Evolutionary conservation across 2,329 filamentous ascomycete genomes (phyloP).

Genomic region (Mycosphaerella sp.): DNA sequence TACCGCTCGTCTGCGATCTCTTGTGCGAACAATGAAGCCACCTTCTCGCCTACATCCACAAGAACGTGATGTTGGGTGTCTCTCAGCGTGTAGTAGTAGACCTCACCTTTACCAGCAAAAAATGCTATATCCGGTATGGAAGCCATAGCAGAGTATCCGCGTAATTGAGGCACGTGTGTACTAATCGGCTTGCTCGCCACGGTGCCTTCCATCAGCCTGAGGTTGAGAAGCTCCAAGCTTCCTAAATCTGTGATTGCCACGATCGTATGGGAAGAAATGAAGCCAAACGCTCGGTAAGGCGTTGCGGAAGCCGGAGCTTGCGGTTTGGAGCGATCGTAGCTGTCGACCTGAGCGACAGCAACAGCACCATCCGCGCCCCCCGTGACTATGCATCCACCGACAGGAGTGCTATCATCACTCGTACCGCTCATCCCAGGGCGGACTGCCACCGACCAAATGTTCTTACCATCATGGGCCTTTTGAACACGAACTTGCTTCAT

Average conservation of each 20-base stretch:
- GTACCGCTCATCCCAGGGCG: neutral
- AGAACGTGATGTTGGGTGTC: neutral
- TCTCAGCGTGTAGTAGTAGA: conserved; percentile 36
- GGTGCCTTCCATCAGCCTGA: neutral
- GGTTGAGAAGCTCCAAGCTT: neutral
- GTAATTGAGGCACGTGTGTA: conserved; percentile 32
- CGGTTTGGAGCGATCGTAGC: neutral
- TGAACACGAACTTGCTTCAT: conserved; percentile 52
- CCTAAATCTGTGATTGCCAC: conserved; percentile 9
- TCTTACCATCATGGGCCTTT: conserved; percentile 72
- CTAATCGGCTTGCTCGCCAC: neutral
- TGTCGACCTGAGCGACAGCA: conserved; percentile 14
- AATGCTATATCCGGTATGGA: conserved; percentile 39
- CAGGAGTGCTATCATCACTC: neutral
- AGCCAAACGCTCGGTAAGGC: conserved; percentile 6
- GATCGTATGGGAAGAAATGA: neutral
- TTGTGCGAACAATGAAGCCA: conserved; percentile 37
- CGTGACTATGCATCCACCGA: conserved; percentile 45
- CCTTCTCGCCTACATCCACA: conserved; percentile 31
- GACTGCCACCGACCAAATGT: conserved; percentile 70
- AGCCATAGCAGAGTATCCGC: conserved; percentile 44
- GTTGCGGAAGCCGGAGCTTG: neutral
- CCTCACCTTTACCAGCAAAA: conserved; percentile 42
- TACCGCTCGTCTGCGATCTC: neutral
- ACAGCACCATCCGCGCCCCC: conserved; percentile 79